phyloP scores from a whole-genome alignment of 129 eudicot species.

The Flaveria ramosissima region DNA sequence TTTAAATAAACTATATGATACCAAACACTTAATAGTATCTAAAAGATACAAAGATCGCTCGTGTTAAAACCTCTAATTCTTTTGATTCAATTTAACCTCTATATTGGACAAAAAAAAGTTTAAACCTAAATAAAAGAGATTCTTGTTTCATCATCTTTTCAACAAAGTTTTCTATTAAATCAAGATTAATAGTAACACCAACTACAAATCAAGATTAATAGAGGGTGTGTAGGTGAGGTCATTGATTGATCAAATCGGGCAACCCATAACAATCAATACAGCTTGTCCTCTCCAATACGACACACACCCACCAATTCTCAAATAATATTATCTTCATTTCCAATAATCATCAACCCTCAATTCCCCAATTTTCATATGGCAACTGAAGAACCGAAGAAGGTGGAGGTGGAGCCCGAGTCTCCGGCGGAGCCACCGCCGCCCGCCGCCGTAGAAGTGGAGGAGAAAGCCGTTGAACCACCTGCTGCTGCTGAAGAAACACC shows the following conservation, averaged over 20 bases:
- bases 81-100: too few species aligned
- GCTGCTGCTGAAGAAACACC: slow-evolving; percentile 48
- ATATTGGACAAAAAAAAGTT: too few species aligned
- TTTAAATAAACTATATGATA: too few species aligned
- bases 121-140: too few species aligned
- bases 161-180: too few species aligned
- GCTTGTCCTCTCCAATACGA: slow-evolving; percentile 20
- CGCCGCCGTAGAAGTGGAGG: slow-evolving; percentile 47
- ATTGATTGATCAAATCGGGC: slow-evolving; percentile 19
- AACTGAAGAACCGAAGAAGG: slow-evolving; percentile 56
- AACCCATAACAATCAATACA: slow-evolving; percentile 30
- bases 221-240: slow-evolving; percentile 12
- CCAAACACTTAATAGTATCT: too few species aligned
- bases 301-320: background rate
- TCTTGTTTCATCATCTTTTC: too few species aligned
- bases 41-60: too few species aligned
- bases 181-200: too few species aligned
- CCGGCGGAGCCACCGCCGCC: slow-evolving; percentile 37
- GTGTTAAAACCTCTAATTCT: too few species aligned
- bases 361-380: slow-evolving; percentile 64
- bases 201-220: too few species aligned
- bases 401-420: slow-evolving; percentile 54
- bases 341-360: slow-evolving; percentile 30
- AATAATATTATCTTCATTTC: slow-evolving; percentile 3
- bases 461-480: slow-evolving; percentile 56